Evolutionary conservation across 1,139 yeast species (phyloP).

Genomic region (Yamadazyma oceani): DNA sequence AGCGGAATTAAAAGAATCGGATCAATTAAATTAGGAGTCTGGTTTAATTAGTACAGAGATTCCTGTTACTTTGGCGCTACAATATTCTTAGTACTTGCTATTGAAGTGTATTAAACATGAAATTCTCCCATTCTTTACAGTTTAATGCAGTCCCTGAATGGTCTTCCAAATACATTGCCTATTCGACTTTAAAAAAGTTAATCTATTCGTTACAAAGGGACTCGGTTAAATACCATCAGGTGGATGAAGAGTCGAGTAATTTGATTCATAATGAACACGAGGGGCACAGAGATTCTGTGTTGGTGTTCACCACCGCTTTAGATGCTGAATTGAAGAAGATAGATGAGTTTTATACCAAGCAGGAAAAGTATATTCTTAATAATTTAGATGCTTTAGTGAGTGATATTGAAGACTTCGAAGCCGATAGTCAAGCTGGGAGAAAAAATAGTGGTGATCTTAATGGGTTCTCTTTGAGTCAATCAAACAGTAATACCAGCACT

Average conservation of each 20-base stretch:
- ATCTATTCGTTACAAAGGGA: slow-evolving; percentile 67
- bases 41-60: neutral
- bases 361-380: slow-evolving; percentile 48
- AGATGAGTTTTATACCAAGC: slow-evolving; percentile 56
- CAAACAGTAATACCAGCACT: slow-evolving; percentile 4
- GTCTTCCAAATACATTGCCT: slow-evolving; percentile 69
- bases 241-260: slow-evolving; percentile 30
- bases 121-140: slow-evolving; percentile 70
- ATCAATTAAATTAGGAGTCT: slow-evolving; percentile 8
- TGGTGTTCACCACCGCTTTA: slow-evolving; percentile 52
- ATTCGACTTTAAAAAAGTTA: slow-evolving; percentile 61
- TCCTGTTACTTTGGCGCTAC: too few relatives aligned
- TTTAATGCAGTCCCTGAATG: slow-evolving; percentile 79
- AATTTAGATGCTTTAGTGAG: slow-evolving; percentile 51
- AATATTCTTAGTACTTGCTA: too few relatives aligned
- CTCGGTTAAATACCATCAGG: slow-evolving; percentile 33
- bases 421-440: slow-evolving; percentile 21
- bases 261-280: slow-evolving; percentile 25
- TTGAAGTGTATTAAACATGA: slow-evolving; percentile 38
- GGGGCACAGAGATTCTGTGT: slow-evolving; percentile 25
- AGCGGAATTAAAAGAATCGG: too few relatives aligned
- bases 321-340: slow-evolving; percentile 58
- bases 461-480: slow-evolving; percentile 10
- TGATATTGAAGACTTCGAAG: slow-evolving; percentile 50
- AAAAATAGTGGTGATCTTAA: slow-evolving; percentile 12